Evolutionary conservation across 495 filamentous ascomycete genomes (phyloP).

Genomic region (Xylaria bambusicola): DNA sequence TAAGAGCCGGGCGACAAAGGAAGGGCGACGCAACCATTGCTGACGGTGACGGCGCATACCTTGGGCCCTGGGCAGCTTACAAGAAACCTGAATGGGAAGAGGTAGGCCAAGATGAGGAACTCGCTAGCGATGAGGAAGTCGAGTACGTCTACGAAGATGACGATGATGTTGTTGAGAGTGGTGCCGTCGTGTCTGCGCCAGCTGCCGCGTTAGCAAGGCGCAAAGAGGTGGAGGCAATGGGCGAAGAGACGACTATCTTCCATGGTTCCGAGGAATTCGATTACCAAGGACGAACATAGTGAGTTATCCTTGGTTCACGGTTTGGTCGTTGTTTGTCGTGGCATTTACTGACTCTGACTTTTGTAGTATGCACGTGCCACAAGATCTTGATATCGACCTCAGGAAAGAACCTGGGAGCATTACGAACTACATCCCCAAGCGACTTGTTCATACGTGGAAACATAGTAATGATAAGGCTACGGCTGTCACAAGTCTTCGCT

Average conservation of each 20-base stretch:
- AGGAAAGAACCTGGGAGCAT: slow-evolving; percentile 73
- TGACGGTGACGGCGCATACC: slow-evolving; percentile 82
- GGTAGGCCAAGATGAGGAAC: slow-evolving; percentile 57
- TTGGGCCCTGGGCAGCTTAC: slow-evolving; percentile 93
- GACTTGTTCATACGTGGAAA: slow-evolving; percentile 85
- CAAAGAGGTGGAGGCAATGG: slow-evolving; percentile 58
- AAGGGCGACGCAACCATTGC: slow-evolving; percentile 82
- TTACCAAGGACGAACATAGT: slow-evolving; percentile 85
- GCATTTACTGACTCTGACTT: not conserved
- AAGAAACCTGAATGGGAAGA: slow-evolving; percentile 64
- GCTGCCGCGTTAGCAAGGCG: slow-evolving; percentile 58
- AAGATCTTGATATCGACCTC: slow-evolving; percentile 88
- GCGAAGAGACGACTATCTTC: slow-evolving; percentile 83
- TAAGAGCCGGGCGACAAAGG: slow-evolving; percentile 71
- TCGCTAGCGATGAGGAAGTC: slow-evolving; percentile 78
- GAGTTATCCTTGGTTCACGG: not conserved
- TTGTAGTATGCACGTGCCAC: slow-evolving; percentile 83
- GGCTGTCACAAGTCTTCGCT: slow-evolving; percentile 80
- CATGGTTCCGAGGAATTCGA: slow-evolving; percentile 81
- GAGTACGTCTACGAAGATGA: slow-evolving; percentile 67
- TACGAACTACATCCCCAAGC: slow-evolving; percentile 94
- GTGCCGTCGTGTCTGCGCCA: slow-evolving; percentile 52
- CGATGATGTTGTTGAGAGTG: slow-evolving; percentile 53
- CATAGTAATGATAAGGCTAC: slow-evolving; percentile 78
- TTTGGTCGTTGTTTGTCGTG: not conserved